Conservation (phyloP, 495 filamentous ascomycete species). For the Hypoxylon crocopeplum region DNA sequence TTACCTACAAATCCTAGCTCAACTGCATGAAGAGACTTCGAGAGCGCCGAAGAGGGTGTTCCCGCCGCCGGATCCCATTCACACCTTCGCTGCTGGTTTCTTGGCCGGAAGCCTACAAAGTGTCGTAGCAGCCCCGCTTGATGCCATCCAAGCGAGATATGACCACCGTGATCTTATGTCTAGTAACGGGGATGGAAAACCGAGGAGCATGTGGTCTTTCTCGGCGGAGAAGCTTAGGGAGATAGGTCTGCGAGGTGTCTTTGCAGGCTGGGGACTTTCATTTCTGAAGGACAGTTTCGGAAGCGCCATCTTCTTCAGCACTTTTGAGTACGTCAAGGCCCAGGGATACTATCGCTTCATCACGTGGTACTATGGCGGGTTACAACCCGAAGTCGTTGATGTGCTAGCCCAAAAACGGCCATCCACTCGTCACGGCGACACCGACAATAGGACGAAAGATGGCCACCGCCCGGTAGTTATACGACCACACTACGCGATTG, state of each 20-base stretch:
- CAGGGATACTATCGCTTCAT: constrained; percentile 85
- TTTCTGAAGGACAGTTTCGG: constrained; percentile 84
- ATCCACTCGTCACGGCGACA: constrained; percentile 15
- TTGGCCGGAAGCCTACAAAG: constrained; percentile 80
- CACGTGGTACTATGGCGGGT: constrained; percentile 74
- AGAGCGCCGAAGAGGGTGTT: constrained; percentile 72
- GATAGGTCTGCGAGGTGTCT: constrained; percentile 81
- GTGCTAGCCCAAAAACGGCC: constrained; percentile 50
- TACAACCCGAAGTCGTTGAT: constrained; percentile 52
- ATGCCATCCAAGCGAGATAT: constrained; percentile 83
- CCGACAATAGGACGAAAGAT: constrained; percentile 12
- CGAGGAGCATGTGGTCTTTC: constrained; percentile 85
- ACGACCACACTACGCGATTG: constrained; percentile 82
- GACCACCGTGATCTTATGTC: constrained; percentile 72
- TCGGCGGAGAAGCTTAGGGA: constrained; percentile 72
- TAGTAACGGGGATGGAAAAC: constrained; percentile 55
- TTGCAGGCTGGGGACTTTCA: constrained; percentile 80
- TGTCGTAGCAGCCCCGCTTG: constrained; percentile 82
- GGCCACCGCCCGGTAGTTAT: constrained; percentile 60
- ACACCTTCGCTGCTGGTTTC: constrained; percentile 80
- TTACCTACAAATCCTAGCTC: constrained; percentile 80
- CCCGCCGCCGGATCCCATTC: constrained; percentile 69
- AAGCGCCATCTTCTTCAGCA: constrained; percentile 81
- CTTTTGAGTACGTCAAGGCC: constrained; percentile 86
- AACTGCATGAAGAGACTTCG: constrained; percentile 74